Percentiles rank a stretch among this genome's conserved stretches.
phyloP scores from a whole-genome alignment of 768 basidiomycete genomes.

The Termitomyces bulborhizus region DNA sequence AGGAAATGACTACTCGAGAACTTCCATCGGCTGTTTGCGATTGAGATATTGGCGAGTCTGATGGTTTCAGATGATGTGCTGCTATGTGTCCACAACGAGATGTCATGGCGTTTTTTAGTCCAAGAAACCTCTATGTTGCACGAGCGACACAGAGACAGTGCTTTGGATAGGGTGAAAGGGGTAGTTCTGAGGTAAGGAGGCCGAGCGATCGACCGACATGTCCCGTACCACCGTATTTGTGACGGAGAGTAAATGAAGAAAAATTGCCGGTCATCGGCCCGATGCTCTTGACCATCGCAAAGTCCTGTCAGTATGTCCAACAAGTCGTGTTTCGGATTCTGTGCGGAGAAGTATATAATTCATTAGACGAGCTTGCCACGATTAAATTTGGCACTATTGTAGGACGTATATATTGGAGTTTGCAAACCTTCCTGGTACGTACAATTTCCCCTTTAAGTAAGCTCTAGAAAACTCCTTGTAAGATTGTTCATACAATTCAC shows the following conservation, averaged over 20 bases:
- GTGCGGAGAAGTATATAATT: background rate
- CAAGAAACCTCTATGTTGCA: background rate
- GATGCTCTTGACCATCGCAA: background rate
- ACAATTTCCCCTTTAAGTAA: too few relatives aligned
- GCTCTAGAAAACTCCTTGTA: too few relatives aligned
- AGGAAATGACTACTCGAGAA: background rate
- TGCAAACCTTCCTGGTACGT: too few relatives aligned
- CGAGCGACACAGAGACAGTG: background rate
- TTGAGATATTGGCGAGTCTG: slow-evolving; percentile 11
- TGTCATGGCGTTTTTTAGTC: slow-evolving; percentile 5
- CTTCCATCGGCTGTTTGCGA: background rate
- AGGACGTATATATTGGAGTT: too few relatives aligned
- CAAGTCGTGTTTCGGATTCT: background rate
- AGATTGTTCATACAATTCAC: too few relatives aligned
- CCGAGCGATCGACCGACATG: background rate
- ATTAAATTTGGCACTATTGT: background rate
- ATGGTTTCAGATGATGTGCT: slow-evolving; percentile 12
- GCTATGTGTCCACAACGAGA: slow-evolving; percentile 13
- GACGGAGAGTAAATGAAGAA: background rate
- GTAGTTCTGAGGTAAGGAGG: background rate
- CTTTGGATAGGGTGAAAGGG: background rate
- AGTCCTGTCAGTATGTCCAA: background rate
- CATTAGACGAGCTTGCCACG: background rate
- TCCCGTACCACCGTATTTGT: too few relatives aligned
- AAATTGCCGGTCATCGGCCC: background rate